Percentiles rank a stretch among this genome's conserved stretches.
Conservation (phyloP, 2,329 filamentous ascomycete species). For the Ramichloridium luteum region DNA sequence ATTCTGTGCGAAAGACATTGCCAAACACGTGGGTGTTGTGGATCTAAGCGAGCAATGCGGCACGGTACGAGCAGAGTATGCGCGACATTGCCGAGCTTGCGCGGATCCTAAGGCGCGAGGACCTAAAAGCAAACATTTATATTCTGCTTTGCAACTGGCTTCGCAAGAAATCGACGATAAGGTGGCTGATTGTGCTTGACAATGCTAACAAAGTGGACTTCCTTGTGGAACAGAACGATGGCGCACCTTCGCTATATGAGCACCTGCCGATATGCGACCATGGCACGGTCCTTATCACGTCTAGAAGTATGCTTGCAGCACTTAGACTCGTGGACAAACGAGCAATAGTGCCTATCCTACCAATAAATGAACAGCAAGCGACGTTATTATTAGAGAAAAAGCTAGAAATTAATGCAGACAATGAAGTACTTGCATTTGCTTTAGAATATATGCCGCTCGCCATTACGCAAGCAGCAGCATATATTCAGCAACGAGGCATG, state of each 20-base stretch:
- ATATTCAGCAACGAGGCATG: conserved; percentile 17
- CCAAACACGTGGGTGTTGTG: conserved; percentile 16
- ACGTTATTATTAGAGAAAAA: conserved; percentile 16
- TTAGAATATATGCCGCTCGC: conserved; percentile 24
- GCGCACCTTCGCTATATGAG: conserved; percentile 3
- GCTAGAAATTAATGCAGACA: conserved; percentile 7
- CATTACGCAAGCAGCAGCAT: conserved; percentile 23
- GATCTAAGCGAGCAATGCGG: conserved; percentile 15
- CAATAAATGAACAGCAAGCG: conserved; percentile 15
- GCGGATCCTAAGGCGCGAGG: conserved; percentile 6
- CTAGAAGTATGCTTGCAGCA: conserved; percentile 12
- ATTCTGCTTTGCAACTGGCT: conserved; percentile 16
- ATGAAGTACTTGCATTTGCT: neutral
- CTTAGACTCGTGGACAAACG: conserved; percentile 10
- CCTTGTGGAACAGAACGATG: conserved; percentile 2
- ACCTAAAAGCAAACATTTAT: conserved; percentile 12
- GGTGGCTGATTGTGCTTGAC: conserved; percentile 17
- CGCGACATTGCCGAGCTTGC: conserved; percentile 8
- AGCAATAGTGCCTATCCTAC: conserved; percentile 10
- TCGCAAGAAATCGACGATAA: conserved; percentile 5
- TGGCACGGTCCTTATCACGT: conserved; percentile 14
- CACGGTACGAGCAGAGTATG: conserved; percentile 13
- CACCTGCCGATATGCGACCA: conserved; percentile 12
- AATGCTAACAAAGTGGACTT: conserved; percentile 14
- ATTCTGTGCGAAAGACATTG: conserved; percentile 6